Conservation (phyloP, 2,329 filamentous ascomycete genomes). For the Beauveria sp. region DNA sequence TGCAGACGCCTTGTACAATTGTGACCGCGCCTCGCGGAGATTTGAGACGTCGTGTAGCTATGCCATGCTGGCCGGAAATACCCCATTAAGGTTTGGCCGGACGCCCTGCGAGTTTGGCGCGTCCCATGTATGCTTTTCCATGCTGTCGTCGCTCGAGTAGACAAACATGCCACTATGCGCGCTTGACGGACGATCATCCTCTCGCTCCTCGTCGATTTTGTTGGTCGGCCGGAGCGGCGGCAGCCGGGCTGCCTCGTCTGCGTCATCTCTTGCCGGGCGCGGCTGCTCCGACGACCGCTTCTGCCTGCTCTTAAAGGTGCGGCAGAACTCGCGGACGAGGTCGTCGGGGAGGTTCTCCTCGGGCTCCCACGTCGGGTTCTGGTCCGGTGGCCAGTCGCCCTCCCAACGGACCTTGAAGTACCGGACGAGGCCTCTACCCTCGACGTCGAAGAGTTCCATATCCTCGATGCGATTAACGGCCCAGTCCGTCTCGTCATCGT, state of each 20-base stretch:
- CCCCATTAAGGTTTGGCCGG: neutral
- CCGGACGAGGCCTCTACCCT: constrained; percentile 28
- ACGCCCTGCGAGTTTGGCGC: neutral
- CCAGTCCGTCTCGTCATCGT: constrained; percentile 25
- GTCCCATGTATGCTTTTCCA: neutral
- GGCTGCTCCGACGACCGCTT: neutral
- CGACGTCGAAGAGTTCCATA: constrained; percentile 30
- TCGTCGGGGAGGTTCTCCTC: constrained; percentile 38
- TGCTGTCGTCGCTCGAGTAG: constrained; percentile 6
- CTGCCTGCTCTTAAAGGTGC: constrained; percentile 12
- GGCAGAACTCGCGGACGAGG: constrained; percentile 35
- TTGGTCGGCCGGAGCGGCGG: neutral
- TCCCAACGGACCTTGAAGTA: constrained; percentile 49
- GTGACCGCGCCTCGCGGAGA: no score
- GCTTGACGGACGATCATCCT: neutral
- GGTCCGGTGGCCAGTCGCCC: constrained; percentile 46
- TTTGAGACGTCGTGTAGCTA: neutral
- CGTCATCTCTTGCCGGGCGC: neutral
- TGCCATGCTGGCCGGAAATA: neutral
- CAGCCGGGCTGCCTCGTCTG: no score
- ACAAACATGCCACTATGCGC: neutral
- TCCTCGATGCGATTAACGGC: constrained; percentile 38
- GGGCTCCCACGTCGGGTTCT: constrained; percentile 54
- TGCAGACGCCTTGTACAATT: no score
- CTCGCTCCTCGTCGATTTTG: neutral